Conservation (phyloP, 257 asterid species). For the Nicotiana paniculata region DNA sequence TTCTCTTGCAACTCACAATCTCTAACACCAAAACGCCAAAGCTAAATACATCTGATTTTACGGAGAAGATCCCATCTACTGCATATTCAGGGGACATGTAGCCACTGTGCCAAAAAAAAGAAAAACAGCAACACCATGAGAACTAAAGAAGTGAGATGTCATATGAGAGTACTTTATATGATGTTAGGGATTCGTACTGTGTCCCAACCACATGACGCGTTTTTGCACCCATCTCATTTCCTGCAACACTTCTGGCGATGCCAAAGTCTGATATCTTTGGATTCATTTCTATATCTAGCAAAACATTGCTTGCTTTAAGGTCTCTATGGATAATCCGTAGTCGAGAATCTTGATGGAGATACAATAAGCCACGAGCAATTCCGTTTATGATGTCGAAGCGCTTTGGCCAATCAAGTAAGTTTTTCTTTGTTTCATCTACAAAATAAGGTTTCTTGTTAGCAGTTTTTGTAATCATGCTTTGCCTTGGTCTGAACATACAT, state of each 20-base stretch:
- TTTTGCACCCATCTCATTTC: slow-evolving; percentile 26
- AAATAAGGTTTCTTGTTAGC: neutral
- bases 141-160: neutral
- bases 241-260: slow-evolving; percentile 20
- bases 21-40: slow-evolving; percentile 28
- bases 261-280: slow-evolving; percentile 35
- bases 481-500: neutral
- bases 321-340: slow-evolving; percentile 28
- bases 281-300: slow-evolving; percentile 25
- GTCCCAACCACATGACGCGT: slow-evolving; percentile 25
- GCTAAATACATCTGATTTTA: slow-evolving; percentile 31
- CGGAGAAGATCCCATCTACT: slow-evolving; percentile 23
- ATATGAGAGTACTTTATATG: neutral
- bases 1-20: slow-evolving; percentile 22
- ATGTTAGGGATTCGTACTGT: slow-evolving; percentile 13
- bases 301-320: slow-evolving; percentile 26
- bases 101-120: slow-evolving; percentile 13
- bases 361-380: slow-evolving; percentile 28
- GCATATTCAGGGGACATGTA: slow-evolving; percentile 35
- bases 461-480: too few species aligned
- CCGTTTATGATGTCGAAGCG: slow-evolving; percentile 22
- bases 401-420: slow-evolving; percentile 24
- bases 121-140: neutral
- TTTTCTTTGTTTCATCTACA: slow-evolving; percentile 17
- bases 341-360: slow-evolving; percentile 33